Percentiles rank a stretch among this genome's conserved stretches.
phyloP scores from a whole-genome alignment of 768 basidiomycete species.

The Imleria badia region DNA sequence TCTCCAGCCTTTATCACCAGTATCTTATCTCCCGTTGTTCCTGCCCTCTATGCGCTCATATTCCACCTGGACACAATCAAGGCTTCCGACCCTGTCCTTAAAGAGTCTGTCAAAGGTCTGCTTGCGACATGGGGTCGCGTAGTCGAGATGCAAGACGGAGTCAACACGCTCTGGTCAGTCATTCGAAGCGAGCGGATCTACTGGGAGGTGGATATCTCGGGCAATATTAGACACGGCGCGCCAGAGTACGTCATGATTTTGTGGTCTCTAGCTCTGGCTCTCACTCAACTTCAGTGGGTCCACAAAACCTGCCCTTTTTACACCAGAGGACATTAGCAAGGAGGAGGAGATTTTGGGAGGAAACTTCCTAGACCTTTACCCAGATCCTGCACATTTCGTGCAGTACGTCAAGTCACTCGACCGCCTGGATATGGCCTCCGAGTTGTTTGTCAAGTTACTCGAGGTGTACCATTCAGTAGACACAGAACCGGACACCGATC shows the following conservation, averaged over 20 bases:
- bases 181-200: conserved; percentile 47
- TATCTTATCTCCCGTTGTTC: conserved; percentile 66
- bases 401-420: conserved; percentile 62
- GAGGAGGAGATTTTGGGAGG: conserved; percentile 42
- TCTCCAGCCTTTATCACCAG: conserved; percentile 64
- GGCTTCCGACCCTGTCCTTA: conserved; percentile 63
- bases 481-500: conserved; percentile 19
- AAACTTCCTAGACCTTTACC: conserved; percentile 66
- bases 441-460: conserved; percentile 71
- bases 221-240: conserved; percentile 41
- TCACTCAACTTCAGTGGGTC: conserved; percentile 6
- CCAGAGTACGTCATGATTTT: conserved; percentile 41
- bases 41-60: conserved; percentile 64
- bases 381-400: conserved; percentile 73
- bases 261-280: not conserved
- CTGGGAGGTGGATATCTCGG: conserved; percentile 59
- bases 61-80: conserved; percentile 52
- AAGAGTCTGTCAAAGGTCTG: conserved; percentile 57
- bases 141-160: conserved; percentile 49
- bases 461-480: conserved; percentile 56
- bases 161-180: conserved; percentile 58
- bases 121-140: conserved; percentile 77
- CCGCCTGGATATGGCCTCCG: conserved; percentile 67
- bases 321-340: conserved; percentile 47
- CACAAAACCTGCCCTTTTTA: conserved; percentile 45